Base-by-base conservation (phyloP, 1,284 basidiomycete species). In the Thecaphora thlaspeos region DNA sequence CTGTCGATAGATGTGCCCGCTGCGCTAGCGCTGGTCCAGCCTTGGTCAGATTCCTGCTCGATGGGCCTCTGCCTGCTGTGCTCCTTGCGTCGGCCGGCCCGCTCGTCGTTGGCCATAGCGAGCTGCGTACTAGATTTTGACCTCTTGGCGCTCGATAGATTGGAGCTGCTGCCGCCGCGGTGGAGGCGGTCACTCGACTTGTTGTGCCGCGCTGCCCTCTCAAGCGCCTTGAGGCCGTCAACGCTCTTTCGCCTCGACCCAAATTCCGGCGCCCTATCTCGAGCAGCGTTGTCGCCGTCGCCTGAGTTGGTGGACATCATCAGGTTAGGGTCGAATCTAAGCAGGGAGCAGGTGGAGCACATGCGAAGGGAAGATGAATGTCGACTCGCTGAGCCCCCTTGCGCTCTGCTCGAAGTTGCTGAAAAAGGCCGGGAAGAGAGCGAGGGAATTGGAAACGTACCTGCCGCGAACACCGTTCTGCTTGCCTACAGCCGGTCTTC, bases 141-240 rank as follows among this genome's bases (percentile, higher is more conserved):
- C 4, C 69, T 56, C 43, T 71, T 71, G 45, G 14, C 32, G 32
- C 32, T 34, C 40, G 59, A 48, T 24, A 71, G 55, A 23, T 70
- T 62, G 2, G 64, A 46, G 43, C 63, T 58, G 57, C 69, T 70
- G 36, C 49, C 67, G 22, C 51, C 49, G 23, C 63, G 59, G 22
- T 44, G 59, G 8, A 71, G 60, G 22, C 67, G 55, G 40, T 71
- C 69, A 19, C 68, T 65, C 1, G 69, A 71, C 48, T 70, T 71
- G 48, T 62, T 50, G 28, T 55, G 48, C 24, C 59, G 50, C 14
- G 51, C 28, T 18, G 47, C 51, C 14, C 47, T 47, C 17, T 55
- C 51, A n/a, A 54, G 39, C 18, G 41, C 41, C 21, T 40, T 34
- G 10, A 44, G 48, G 19, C 39, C 46, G 12, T 54, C 54, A 21